phyloP scores from a whole-genome alignment of 371 early-diverging fungal species.

The Mucor indicus region DNA sequence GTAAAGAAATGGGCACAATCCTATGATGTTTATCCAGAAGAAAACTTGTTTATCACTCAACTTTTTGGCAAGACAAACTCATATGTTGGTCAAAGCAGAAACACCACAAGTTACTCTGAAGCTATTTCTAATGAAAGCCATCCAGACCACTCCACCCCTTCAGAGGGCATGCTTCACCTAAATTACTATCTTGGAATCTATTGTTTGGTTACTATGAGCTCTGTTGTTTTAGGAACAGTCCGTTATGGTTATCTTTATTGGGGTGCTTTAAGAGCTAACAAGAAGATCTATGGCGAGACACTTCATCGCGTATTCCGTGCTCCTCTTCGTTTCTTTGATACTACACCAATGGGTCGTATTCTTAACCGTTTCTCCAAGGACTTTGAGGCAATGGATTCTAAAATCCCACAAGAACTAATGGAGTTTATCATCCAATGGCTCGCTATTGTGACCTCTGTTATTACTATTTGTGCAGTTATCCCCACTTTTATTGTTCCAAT shows the following conservation, averaged over 20 bases:
- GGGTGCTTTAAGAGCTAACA: conserved; percentile 58
- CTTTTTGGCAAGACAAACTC: conserved; percentile 27
- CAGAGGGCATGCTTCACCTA: conserved; percentile 7
- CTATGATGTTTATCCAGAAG: conserved; percentile 4
- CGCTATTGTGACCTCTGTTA: conserved; percentile 35
- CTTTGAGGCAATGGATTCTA: conserved; percentile 33
- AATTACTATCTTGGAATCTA: conserved; percentile 22
- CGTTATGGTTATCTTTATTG: conserved; percentile 32
- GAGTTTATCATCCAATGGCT: conserved; percentile 59
- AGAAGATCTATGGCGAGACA: conserved; percentile 44
- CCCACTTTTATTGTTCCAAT: conserved; percentile 54
- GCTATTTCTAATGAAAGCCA: background rate
- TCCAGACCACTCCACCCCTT: conserved; percentile 11
- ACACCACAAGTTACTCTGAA: conserved; percentile 10
- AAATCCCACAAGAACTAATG: conserved; percentile 39
- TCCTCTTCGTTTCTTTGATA: conserved; percentile 83
- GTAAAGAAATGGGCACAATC: conserved; percentile 25
- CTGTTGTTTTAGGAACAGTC: conserved; percentile 12
- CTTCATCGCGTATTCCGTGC: conserved; percentile 63
- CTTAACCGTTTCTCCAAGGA: conserved; percentile 83
- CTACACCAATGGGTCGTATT: conserved; percentile 87
- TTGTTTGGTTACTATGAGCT: conserved; percentile 7
- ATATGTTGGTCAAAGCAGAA: conserved; percentile 10
- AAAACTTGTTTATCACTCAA: background rate
- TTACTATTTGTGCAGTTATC: conserved; percentile 20